phyloP scores from a whole-genome alignment of 306 rosid genomes.

The Prosopis cineraria region DNA sequence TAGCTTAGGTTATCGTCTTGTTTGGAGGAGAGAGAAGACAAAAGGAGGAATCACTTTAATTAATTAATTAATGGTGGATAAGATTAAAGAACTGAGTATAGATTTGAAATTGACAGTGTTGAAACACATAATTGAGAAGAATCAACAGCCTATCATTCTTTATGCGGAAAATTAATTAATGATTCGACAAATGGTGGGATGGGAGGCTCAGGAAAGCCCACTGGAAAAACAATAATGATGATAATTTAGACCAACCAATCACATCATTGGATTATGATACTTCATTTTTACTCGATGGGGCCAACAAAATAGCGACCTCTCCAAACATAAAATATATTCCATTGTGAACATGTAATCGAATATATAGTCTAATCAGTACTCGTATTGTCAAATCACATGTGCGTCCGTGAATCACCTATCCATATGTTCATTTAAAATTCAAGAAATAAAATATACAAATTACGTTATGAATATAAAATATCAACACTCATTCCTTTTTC shows the following conservation, averaged over 20 bases:
- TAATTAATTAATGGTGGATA: background rate
- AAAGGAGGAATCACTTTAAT: conserved; percentile 26
- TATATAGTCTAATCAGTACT: background rate
- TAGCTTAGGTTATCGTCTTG: conserved; percentile 13
- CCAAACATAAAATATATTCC: background rate
- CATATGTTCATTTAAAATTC: no score
- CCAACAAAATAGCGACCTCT: background rate
- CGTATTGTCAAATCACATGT: background rate
- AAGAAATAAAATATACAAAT: no score
- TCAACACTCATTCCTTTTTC: no score
- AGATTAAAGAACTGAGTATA: background rate
- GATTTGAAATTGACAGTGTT: background rate
- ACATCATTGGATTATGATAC: conserved; percentile 8
- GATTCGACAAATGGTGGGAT: background rate
- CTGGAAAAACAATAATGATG: conserved; percentile 6
- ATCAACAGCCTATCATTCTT: conserved; percentile 2
- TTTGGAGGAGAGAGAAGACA: conserved; percentile 10
- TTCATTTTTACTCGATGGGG: conserved; percentile 14
- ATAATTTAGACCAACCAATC: background rate
- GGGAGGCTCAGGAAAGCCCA: conserved; percentile 3
- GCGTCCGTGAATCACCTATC: background rate
- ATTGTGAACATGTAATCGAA: background rate
- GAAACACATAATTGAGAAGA: background rate
- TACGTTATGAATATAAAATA: no score
- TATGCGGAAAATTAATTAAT: background rate